A percentile compares a stretch with the other conserved stretches of the same genome.
Evolutionary conservation across 129 eudicot species (phyloP).

Genomic region (Chrysanthemum lavandulifolium): DNA sequence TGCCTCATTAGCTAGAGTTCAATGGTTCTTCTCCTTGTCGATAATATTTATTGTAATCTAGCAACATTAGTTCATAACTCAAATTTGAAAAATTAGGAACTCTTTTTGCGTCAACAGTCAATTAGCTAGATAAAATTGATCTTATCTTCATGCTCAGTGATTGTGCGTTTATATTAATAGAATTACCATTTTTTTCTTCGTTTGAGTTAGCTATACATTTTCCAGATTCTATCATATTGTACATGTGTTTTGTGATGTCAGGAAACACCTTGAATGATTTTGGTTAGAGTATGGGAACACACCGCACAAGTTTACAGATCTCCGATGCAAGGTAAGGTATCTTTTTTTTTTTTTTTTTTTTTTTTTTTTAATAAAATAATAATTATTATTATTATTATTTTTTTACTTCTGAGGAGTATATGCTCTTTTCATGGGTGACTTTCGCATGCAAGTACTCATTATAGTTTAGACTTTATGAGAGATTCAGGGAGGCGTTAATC

Average conservation of each 20-base stretch:
- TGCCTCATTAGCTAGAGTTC: constrained; percentile 35
- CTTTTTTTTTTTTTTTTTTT: background rate
- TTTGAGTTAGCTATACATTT: constrained; percentile 5
- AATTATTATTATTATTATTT: too few species aligned
- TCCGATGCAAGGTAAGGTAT: background rate
- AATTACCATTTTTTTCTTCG: background rate
- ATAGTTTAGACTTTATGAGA: background rate
- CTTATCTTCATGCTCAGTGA: constrained; percentile 5
- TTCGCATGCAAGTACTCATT: background rate
- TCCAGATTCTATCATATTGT: constrained; percentile 16
- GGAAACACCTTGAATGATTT: constrained; percentile 11
- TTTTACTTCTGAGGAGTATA: background rate
- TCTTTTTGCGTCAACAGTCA: constrained; percentile 9
- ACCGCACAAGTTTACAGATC: background rate
- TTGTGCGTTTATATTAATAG: background rate
- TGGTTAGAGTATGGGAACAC: constrained; percentile 7
- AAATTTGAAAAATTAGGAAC: constrained; percentile 19
- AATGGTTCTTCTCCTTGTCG: constrained; percentile 10
- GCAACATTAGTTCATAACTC: constrained; percentile 17
- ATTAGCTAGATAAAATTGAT: background rate
- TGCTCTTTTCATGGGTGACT: background rate
- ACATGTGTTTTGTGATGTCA: constrained; percentile 12
- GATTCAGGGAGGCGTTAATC: too few species aligned
- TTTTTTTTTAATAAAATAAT: too few species aligned
- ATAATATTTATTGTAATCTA: constrained; percentile 28